Conservation (phyloP, 768 basidiomycete species). For the Omphalotus guepiniiformis region DNA sequence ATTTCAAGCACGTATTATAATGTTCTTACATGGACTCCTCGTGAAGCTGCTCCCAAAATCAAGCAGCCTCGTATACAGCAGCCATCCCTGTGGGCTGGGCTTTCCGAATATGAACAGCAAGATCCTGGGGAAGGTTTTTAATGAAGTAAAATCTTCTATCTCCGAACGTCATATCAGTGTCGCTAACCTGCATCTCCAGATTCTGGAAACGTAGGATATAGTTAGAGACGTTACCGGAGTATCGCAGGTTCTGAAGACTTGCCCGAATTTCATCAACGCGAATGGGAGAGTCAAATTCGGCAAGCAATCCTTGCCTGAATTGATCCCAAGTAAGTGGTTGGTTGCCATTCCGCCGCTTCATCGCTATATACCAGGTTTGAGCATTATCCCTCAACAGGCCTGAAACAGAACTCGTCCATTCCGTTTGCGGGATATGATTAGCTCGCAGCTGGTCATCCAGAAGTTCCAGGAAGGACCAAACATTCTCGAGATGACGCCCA, state of each 20-base stretch:
- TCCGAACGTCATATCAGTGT: constrained; percentile 4
- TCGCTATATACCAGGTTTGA: constrained; percentile 4
- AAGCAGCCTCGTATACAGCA: constrained; percentile 11
- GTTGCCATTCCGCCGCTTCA: not conserved
- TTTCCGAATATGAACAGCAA: constrained; percentile 2
- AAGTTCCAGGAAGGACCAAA: constrained; percentile 2
- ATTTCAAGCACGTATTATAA: too few relatives aligned
- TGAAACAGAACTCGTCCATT: not conserved
- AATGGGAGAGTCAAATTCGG: not conserved
- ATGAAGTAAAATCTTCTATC: constrained; percentile 2
- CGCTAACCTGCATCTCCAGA: constrained; percentile 4
- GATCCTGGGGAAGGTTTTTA: not conserved
- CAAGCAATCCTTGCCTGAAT: not conserved
- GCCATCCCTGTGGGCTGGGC: constrained; percentile 1
- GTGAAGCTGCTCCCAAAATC: constrained; percentile 7
- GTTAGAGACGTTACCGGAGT: constrained; percentile 1
- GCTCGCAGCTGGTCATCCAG: not conserved
- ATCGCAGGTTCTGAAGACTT: not conserved
- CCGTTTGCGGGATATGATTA: constrained; percentile 1
- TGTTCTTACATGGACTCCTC: too few relatives aligned
- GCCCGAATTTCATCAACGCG: not conserved
- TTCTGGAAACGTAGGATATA: constrained; percentile 2
- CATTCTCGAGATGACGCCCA: constrained; percentile 2
- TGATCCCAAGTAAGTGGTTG: not conserved
- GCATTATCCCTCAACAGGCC: not conserved